A percentile compares a stretch with the other conserved stretches of the same genome.
Conservation (phyloP, 2,329 filamentous ascomycete genomes). For the Sporothrix globosa region DNA sequence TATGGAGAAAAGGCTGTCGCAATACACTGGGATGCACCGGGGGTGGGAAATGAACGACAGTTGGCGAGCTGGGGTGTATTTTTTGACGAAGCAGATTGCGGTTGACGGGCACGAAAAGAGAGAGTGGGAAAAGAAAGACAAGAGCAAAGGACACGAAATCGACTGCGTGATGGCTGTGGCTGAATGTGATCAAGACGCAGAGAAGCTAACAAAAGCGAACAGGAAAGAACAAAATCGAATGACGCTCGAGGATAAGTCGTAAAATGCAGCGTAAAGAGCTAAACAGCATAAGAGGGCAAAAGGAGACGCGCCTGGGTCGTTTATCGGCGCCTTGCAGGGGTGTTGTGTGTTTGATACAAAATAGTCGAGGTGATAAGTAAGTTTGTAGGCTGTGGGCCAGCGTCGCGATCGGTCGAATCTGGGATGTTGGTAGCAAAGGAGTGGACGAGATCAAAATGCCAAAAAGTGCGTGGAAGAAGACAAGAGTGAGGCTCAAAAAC, state of each 20-base stretch:
- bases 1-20: conserved; percentile 31
- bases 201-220: neutral
- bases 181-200: conserved; percentile 9
- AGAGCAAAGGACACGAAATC: neutral
- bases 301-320: conserved; percentile 20
- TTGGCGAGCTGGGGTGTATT: conserved; percentile 7
- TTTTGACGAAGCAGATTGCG: neutral
- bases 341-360: conserved; percentile 8
- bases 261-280: neutral
- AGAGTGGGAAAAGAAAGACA: neutral
- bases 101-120: conserved; percentile 5
- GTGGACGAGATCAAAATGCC: neutral
- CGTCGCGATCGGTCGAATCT: conserved; percentile 25
- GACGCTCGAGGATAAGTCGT: conserved; percentile 8
- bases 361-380: neutral
- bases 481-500: conserved; percentile 18
- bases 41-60: conserved; percentile 32
- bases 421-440: conserved; percentile 22
- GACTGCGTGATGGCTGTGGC: neutral
- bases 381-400: conserved; percentile 11
- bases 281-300: neutral
- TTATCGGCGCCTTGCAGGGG: conserved; percentile 26
- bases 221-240: neutral
- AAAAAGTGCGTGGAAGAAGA: conserved; percentile 17
- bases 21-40: conserved; percentile 11